phyloP scores from a whole-genome alignment of 108 stramenopile species.

The Poteriospumella lacustris region DNA sequence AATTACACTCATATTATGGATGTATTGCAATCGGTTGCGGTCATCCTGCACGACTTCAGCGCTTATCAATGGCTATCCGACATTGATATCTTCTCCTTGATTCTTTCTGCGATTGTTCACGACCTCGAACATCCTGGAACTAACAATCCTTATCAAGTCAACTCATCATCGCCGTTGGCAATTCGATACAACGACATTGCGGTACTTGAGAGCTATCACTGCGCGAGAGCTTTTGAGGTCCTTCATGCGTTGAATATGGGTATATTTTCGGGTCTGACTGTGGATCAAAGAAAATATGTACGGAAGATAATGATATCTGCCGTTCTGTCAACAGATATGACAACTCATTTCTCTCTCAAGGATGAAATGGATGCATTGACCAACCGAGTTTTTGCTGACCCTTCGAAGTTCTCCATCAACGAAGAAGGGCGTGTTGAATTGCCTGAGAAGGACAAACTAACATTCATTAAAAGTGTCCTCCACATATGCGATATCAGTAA shows the following conservation, averaged over 20 bases:
- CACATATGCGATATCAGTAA: constrained; percentile 65
- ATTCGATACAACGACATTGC: constrained; percentile 66
- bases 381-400: not conserved
- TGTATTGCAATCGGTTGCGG: constrained; percentile 55
- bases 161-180: constrained; percentile 57
- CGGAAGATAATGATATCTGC: constrained; percentile 59
- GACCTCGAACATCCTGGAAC: constrained; percentile 78
- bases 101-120: constrained; percentile 66
- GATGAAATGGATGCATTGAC: constrained; percentile 21
- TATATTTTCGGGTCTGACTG: constrained; percentile 40
- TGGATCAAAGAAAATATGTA: constrained; percentile 24
- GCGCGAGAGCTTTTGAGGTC: constrained; percentile 51
- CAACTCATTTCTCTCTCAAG: constrained; percentile 56
- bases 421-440: not conserved
- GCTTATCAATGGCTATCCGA: constrained; percentile 34
- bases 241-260: constrained; percentile 25
- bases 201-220: constrained; percentile 72
- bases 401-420: not conserved
- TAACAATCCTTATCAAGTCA: constrained; percentile 68
- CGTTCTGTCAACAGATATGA: constrained; percentile 75
- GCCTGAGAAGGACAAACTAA: not conserved
- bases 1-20: constrained; percentile 72
- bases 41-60: constrained; percentile 39
- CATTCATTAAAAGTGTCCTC: constrained; percentile 47
- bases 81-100: constrained; percentile 59